Evolutionary conservation across 2,329 filamentous ascomycete species (phyloP).

Genomic region (Xylaria sp.): DNA sequence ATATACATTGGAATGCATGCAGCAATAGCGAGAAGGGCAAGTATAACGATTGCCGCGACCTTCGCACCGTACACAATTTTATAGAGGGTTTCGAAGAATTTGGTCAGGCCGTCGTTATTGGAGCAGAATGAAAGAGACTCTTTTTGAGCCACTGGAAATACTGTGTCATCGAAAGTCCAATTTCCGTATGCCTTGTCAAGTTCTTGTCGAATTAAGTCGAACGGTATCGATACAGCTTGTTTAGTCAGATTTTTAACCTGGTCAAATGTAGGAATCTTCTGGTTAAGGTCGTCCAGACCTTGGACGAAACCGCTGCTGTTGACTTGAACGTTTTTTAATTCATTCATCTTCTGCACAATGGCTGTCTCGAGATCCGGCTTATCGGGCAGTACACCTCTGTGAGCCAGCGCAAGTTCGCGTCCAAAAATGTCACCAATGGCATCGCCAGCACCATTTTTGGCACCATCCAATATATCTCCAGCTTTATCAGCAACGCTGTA

Average conservation of each 20-base stretch:
- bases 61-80: conserved; percentile 73
- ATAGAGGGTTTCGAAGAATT: conserved; percentile 82
- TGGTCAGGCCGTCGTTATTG: conserved; percentile 80
- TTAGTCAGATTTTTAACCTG: conserved; percentile 86
- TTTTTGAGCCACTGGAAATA: conserved; percentile 87
- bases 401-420: conserved; percentile 9
- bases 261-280: conserved; percentile 82
- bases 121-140: conserved; percentile 88
- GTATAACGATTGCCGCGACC: conserved; percentile 79
- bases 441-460: conserved; percentile 32
- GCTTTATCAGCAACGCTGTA: conserved; percentile 63
- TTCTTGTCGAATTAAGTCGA: conserved; percentile 78
- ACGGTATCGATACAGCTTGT: conserved; percentile 78
- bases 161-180: conserved; percentile 80
- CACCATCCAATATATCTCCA: conserved; percentile 47
- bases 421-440: conserved; percentile 53
- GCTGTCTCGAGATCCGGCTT: conserved; percentile 62
- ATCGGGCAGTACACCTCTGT: conserved; percentile 36
- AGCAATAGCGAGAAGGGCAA: conserved; percentile 75
- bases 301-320: conserved; percentile 72
- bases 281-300: conserved; percentile 77
- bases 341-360: conserved; percentile 58
- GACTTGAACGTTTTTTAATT: conserved; percentile 75
- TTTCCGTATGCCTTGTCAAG: conserved; percentile 76
- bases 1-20: conserved; percentile 83